phyloP scores from a whole-genome alignment of 148 eudicot species.

The Cornus controversa region DNA sequence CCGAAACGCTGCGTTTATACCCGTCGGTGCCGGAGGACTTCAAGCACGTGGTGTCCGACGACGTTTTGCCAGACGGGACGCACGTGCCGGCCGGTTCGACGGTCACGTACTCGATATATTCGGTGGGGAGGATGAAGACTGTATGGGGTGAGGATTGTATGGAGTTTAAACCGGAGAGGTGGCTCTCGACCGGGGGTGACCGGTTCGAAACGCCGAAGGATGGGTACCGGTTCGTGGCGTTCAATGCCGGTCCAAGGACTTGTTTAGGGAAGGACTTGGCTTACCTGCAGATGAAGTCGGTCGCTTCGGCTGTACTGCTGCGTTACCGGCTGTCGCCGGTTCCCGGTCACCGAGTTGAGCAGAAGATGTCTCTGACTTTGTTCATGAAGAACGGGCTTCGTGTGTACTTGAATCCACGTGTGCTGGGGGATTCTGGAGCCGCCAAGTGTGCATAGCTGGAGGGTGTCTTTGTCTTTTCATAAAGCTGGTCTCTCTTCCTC shows the following conservation, averaged over 20 bases:
- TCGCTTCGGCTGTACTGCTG: constrained; percentile 76
- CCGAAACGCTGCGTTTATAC: constrained; percentile 81
- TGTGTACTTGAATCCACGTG: constrained; percentile 62
- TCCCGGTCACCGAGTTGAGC: constrained; percentile 80
- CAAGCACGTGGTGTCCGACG: constrained; percentile 72
- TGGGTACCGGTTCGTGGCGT: constrained; percentile 78
- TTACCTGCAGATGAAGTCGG: constrained; percentile 87
- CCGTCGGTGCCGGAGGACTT: constrained; percentile 88
- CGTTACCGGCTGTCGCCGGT: constrained; percentile 56
- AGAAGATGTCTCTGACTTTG: constrained; percentile 83
- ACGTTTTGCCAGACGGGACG: constrained; percentile 79
- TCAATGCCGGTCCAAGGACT: constrained; percentile 92
- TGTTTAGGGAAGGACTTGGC: constrained; percentile 90
- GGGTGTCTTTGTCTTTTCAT: constrained; percentile 5
- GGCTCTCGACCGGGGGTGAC: constrained; percentile 46
- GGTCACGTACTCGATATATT: constrained; percentile 80
- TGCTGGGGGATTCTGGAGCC: constrained; percentile 28
- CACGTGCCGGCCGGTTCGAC: constrained; percentile 76
- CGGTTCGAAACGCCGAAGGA: constrained; percentile 71
- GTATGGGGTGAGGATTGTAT: constrained; percentile 89
- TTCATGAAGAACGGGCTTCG: constrained; percentile 83
- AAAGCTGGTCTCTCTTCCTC: neutral
- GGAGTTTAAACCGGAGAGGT: constrained; percentile 86
- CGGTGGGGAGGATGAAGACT: constrained; percentile 77
- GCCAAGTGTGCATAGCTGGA: constrained; percentile 19